phyloP scores from a whole-genome alignment of 2,329 filamentous ascomycete genomes.

The Claviceps arundinis region DNA sequence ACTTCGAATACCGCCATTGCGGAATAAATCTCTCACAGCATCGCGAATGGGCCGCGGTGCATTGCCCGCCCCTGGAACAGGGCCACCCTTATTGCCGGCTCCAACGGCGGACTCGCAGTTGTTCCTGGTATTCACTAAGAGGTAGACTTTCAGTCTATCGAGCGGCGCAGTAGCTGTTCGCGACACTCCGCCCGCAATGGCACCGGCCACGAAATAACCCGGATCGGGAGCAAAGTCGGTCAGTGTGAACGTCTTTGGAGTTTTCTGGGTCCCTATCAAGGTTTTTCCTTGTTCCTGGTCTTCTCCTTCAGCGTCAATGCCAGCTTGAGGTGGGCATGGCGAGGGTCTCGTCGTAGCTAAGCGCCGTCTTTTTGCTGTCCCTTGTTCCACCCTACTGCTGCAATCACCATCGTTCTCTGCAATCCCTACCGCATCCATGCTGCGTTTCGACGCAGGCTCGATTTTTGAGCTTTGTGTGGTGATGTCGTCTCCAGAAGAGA shows the following conservation, averaged over 20 bases:
- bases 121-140: constrained; percentile 71
- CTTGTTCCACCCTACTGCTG: constrained; percentile 11
- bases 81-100: constrained; percentile 57
- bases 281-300: constrained; percentile 15
- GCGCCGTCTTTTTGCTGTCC: constrained; percentile 13
- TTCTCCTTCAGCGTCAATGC: constrained; percentile 22
- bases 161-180: constrained; percentile 90
- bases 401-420: constrained; percentile 9
- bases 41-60: constrained; percentile 56
- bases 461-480: neutral
- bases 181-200: constrained; percentile 85
- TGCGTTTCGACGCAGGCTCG: constrained; percentile 5
- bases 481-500: neutral
- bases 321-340: constrained; percentile 13
- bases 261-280: constrained; percentile 22
- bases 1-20: constrained; percentile 71
- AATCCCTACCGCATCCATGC: constrained; percentile 4
- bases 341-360: constrained; percentile 11
- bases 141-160: constrained; percentile 92
- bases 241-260: constrained; percentile 37
- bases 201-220: constrained; percentile 98
- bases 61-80: constrained; percentile 50
- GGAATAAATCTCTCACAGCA: constrained; percentile 69
- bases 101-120: constrained; percentile 40
- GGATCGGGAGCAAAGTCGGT: constrained; percentile 63